A percentile compares a stretch with the other conserved stretches of the same genome.
These are phyloP conservation scores for Prunus salicina DNA, from an alignment of 306 rosid genomes.

Conservation along the genomic window DNA sequence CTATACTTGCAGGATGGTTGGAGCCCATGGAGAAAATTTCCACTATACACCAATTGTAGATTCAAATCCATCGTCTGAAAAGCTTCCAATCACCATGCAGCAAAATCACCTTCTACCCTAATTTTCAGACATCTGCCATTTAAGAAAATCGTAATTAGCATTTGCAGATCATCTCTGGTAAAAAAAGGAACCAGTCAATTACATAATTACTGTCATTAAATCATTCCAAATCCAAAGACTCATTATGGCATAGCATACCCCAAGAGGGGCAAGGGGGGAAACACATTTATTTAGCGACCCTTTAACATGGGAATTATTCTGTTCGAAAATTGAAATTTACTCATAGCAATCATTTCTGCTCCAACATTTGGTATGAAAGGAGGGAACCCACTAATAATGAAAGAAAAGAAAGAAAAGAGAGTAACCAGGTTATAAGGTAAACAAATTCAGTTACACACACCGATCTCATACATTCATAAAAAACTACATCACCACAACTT, in stretches of 20 bases:
- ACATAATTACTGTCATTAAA: neutral
- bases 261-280: neutral
- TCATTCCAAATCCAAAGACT: neutral
- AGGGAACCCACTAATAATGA: neutral
- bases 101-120: constrained; percentile 28
- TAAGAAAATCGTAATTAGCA: constrained; percentile 2
- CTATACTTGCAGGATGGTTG: constrained; percentile 13
- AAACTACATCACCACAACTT: neutral
- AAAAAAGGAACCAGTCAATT: neutral
- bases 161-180: neutral
- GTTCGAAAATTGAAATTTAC: neutral
- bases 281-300: neutral
- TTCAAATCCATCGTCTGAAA: constrained; percentile 21
- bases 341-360: neutral
- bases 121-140: constrained; percentile 28
- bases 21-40: constrained; percentile 27
- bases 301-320: no score
- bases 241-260: neutral
- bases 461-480: no score
- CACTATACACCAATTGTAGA: constrained; percentile 31
- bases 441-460: no score
- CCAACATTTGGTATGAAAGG: neutral
- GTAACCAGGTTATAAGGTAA: no score
- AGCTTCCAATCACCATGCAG: constrained; percentile 19
- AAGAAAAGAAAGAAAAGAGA: neutral